Conservation (phyloP, 78 protist species). For the Dictyostelium intermedium region DNA sequence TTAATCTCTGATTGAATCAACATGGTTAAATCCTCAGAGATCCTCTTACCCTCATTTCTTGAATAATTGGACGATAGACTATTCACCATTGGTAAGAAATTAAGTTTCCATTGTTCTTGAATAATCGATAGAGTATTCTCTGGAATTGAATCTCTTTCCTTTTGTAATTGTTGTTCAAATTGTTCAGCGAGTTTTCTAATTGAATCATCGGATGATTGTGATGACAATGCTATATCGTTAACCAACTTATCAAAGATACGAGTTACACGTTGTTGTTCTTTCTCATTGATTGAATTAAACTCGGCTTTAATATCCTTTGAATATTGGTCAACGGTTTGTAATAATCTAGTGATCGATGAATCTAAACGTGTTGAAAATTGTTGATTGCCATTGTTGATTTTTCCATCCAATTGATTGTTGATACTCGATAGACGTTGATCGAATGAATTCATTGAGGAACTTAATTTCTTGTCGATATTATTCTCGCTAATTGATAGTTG, state of each 20-base stretch:
- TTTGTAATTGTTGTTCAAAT: background rate
- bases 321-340: slow-evolving; percentile 29
- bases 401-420: slow-evolving; percentile 5
- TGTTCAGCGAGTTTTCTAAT: background rate
- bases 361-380: slow-evolving; percentile 32
- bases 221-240: background rate
- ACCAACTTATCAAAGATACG: slow-evolving; percentile 24
- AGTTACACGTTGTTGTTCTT: slow-evolving; percentile 13
- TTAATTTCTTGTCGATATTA: slow-evolving; percentile 42
- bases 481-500: slow-evolving; percentile 5
- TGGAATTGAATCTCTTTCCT: background rate
- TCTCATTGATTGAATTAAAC: background rate
- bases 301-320: slow-evolving; percentile 25
- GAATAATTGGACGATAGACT: slow-evolving; percentile 14
- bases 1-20: slow-evolving; percentile 40
- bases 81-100: slow-evolving; percentile 29
- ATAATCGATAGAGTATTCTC: background rate
- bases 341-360: background rate
- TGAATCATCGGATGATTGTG: background rate
- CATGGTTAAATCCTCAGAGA: slow-evolving; percentile 34
- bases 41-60: slow-evolving; percentile 51
- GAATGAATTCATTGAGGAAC: background rate
- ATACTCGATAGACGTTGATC: slow-evolving; percentile 28
- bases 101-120: slow-evolving; percentile 39
- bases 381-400: background rate